Evolutionary conservation across 306 rosid species (phyloP).

Genomic region (Rubus idaeus): DNA sequence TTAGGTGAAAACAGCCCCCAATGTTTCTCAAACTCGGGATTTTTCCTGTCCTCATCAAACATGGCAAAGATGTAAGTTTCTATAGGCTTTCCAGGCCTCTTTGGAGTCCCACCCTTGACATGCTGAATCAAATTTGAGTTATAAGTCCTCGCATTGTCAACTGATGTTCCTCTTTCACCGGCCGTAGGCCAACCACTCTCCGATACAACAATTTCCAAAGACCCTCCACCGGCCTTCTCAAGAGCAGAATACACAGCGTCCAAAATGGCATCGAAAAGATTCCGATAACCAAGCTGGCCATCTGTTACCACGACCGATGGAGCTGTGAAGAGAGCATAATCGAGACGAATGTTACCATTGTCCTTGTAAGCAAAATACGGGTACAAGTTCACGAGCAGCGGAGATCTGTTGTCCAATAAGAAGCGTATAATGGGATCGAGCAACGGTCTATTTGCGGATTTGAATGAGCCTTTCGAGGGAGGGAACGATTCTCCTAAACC

Average conservation of each 20-base stretch:
- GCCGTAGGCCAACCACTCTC: conserved; percentile 48
- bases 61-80: conserved; percentile 44
- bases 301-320: conserved; percentile 19
- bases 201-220: conserved; percentile 35
- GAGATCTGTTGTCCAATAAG: conserved; percentile 7
- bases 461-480: conserved; percentile 28
- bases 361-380: conserved; percentile 23
- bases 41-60: conserved; percentile 40
- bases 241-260: conserved; percentile 35
- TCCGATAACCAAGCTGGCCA: neutral
- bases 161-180: conserved; percentile 18
- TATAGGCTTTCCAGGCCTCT: conserved; percentile 33
- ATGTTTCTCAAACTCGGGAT: conserved; percentile 23
- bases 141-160: conserved; percentile 26
- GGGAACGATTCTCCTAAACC: conserved; percentile 10
- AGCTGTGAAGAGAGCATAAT: conserved; percentile 25
- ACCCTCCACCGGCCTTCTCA: conserved; percentile 31
- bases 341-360: conserved; percentile 1
- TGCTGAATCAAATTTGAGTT: conserved; percentile 29
- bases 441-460: conserved; percentile 8
- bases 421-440: conserved; percentile 5
- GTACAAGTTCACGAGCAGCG: conserved; percentile 18
- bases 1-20: conserved; percentile 44
- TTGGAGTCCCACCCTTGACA: conserved; percentile 41
- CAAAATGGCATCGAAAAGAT: conserved; percentile 32